phyloP scores from a whole-genome alignment of 352 stramenopile genomes.

The Elongisporangium undulatum region DNA sequence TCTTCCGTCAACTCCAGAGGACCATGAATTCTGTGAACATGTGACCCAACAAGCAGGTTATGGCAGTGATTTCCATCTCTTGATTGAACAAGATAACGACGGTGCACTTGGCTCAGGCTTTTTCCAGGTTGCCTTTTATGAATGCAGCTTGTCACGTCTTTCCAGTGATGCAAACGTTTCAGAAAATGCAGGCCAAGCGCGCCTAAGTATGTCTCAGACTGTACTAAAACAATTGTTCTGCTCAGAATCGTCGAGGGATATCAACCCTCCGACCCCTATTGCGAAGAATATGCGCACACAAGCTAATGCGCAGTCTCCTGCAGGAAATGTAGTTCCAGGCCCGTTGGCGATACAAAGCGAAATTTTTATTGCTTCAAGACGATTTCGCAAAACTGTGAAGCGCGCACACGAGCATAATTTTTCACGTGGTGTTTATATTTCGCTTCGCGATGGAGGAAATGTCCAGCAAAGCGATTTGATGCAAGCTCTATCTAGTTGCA shows the following conservation, averaged over 20 bases:
- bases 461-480: slow-evolving; percentile 85
- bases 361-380: slow-evolving; percentile 30
- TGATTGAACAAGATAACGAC: slow-evolving; percentile 50
- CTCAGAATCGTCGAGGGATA: slow-evolving; percentile 14
- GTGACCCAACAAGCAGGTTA: slow-evolving; percentile 47
- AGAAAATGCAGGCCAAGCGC: slow-evolving; percentile 17
- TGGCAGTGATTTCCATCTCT: slow-evolving; percentile 71
- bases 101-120: slow-evolving; percentile 59
- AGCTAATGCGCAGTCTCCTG: slow-evolving; percentile 2
- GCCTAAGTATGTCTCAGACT: slow-evolving; percentile 31
- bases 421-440: slow-evolving; percentile 81
- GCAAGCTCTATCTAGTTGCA: slow-evolving; percentile 81
- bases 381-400: slow-evolving; percentile 82
- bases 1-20: slow-evolving; percentile 52
- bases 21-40: slow-evolving; percentile 76
- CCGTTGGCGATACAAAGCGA: slow-evolving; percentile 9
- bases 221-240: slow-evolving; percentile 59
- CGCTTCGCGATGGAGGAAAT: slow-evolving; percentile 60
- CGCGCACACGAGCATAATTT: slow-evolving; percentile 87
- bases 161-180: slow-evolving; percentile 32
- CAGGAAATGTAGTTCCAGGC: slow-evolving; percentile 5
- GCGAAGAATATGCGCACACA: slow-evolving; percentile 15
- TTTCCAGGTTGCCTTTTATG: slow-evolving; percentile 86
- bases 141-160: slow-evolving; percentile 70
- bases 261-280: slow-evolving; percentile 13